phyloP scores from a whole-genome alignment of 129 eudicot genomes.

The Erigeron canadensis region DNA sequence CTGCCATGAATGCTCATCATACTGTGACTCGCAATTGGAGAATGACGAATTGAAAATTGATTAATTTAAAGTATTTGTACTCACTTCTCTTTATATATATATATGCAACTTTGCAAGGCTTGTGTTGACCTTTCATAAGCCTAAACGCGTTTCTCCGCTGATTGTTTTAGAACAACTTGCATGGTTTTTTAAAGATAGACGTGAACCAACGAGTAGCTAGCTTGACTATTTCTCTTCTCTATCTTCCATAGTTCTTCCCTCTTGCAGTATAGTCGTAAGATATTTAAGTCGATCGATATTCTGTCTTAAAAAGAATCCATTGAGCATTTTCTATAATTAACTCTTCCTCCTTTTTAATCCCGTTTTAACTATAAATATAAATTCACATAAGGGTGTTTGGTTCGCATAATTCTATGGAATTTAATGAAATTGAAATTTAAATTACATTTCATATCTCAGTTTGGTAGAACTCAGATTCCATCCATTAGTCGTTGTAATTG shows the following conservation, averaged over 20 bases:
- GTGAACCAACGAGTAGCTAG: background rate
- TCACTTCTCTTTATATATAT: conserved; percentile 15
- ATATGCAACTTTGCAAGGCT: background rate
- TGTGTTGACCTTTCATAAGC: conserved; percentile 28
- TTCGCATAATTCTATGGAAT: too few species aligned
- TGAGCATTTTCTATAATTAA: background rate
- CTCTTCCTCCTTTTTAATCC: too few species aligned
- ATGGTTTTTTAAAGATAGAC: background rate
- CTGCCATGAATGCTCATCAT: conserved; percentile 63
- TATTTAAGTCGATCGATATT: too few species aligned
- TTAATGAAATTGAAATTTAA: too few species aligned
- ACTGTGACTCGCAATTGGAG: conserved; percentile 47
- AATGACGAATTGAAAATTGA: background rate
- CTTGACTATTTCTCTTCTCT: background rate
- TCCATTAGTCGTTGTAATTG: too few species aligned
- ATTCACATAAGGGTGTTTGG: too few species aligned
- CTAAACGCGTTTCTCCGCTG: conserved; percentile 15
- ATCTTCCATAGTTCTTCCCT: background rate
- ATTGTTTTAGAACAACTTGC: conserved; percentile 14
- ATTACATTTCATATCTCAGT: too few species aligned
- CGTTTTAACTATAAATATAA: too few species aligned
- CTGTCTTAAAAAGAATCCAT: background rate
- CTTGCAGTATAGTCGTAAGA: background rate
- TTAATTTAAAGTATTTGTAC: background rate
- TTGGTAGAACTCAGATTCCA: too few species aligned